Base-by-base conservation (phyloP, 2,329 filamentous ascomycete genomes). In the Laburnicola sp. region DNA sequence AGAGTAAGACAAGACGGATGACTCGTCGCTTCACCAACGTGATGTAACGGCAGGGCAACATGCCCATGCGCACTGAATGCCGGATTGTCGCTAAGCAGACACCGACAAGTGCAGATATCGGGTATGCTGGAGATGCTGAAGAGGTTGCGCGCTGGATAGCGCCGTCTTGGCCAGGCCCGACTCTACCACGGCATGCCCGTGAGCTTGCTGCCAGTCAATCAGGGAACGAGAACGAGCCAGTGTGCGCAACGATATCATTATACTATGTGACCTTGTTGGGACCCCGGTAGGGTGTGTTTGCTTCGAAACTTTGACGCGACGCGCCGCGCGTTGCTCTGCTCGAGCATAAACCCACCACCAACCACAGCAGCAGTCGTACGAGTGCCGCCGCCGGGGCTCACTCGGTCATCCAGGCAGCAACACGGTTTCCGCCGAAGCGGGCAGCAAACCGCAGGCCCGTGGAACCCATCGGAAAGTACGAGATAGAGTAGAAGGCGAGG, bases 391-490 rank as follows among this genome's bases (percentile, higher is more conserved):
- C 43, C 52, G 50, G 40, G 35, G 28, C 48, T 63, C 48, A 96
- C 52, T 88, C 86, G 41, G 83, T 86, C 84, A 97, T 87, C 94
- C 93, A 97, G 46, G 91, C 84, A 4, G 90, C 83, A 32, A 95
- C 89, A 68, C 92, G 84, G 68, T 86, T 87, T 21, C 88, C 89
- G 22, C 93, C 94, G 69, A 96, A 94, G 2, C 85, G 86, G 37
- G 91, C 90, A 51, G 91, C 91, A 60, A 96, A 84, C 53, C 93
- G 87, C 59, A 99, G 77, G 36, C 94, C 91, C 48, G 87, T 89
- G 50, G 89, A 89, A 35, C 94, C 94, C 92, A 97, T 96, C 25
- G 94, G 94, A 67, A 97, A 97, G 74, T 99, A 99, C 75, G 90
- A 96, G 73, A 97, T 86, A 40, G 97, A 81, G 76, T 97, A 97